Evolutionary conservation across 116 monocot species (phyloP), one percentile per base, ranked within the genome.

Genomic region (Papilionanthe hybrid): DNA sequence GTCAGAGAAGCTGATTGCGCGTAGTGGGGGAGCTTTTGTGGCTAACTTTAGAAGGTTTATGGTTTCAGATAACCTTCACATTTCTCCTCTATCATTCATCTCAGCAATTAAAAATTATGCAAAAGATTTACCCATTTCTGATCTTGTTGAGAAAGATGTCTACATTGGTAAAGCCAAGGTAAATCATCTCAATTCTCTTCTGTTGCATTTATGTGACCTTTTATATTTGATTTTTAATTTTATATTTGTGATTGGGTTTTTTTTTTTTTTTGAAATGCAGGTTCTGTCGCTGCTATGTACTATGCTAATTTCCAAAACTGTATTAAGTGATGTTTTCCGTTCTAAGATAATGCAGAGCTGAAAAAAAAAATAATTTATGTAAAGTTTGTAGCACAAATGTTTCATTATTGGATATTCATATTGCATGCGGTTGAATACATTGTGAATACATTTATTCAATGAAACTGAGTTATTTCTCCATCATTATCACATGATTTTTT

Each of bases 21-120:
- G 1, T 27, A 25, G 27, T 65, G 65, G 9, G 7, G 23, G 27
- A 10, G 65, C 10, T 9, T 65, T 65, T 65, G 65, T 65, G 23
- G 65, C 17, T 8, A 10, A 27, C 65, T 9, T 27, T 8, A 65
- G 23, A 65, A 65, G 65, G 27, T 27, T 65, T 65, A 27, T 65
- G 65, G 27, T 65, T 25, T 2, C 65, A 23, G 65, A 65, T 65
- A 65, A 65, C 25, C 65, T 65, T 23, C 25, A 65, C 65, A 65
- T 65, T 27, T 65, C 65, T 65, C 65, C 65, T 22, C 27, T 65
- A 65, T 65, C 65, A 10, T 27, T 65, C 65, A 65, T 65, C 65
- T 65, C 65, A 1, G 27, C 65, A 1, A 23, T 60, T 9, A 25
- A 73, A 37, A 37, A 65, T 22, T 22, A 22, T 65, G 2, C 1